phyloP scores from a whole-genome alignment of 345 rosid species.

The Salix suchowensis region DNA sequence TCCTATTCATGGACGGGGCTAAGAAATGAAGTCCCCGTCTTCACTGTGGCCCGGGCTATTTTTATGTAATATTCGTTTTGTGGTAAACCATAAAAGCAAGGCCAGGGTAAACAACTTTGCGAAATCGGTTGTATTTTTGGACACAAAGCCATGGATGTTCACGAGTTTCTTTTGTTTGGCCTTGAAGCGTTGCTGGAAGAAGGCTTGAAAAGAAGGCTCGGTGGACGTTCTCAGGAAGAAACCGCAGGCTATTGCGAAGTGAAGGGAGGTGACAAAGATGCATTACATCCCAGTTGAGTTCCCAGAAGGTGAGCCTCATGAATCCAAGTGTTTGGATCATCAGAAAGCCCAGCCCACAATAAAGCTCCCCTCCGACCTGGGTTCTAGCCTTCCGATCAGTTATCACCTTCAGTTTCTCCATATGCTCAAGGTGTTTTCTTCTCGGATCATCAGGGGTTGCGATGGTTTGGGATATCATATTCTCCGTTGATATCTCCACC shows the following conservation, averaged over 20 bases:
- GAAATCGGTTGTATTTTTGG: constrained; percentile 11
- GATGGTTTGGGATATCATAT: too few relatives aligned
- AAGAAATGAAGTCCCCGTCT: too few relatives aligned
- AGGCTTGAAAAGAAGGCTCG: constrained; percentile 30
- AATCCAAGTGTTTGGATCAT: constrained; percentile 21
- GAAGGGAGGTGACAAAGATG: constrained; percentile 20
- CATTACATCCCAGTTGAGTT: constrained; percentile 32
- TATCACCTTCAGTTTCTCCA: too few relatives aligned
- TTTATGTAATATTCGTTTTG: not conserved
- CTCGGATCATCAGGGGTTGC: too few relatives aligned
- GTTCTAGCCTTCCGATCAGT: too few relatives aligned
- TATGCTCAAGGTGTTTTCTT: too few relatives aligned
- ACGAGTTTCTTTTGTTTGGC: constrained; percentile 21
- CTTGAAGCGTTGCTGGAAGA: constrained; percentile 21
- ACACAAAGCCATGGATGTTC: constrained; percentile 7
- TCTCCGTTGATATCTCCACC: too few relatives aligned
- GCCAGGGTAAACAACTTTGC: constrained; percentile 10
- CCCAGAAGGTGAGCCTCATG: constrained; percentile 35
- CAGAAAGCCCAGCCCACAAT: constrained; percentile 22
- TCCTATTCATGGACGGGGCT: too few relatives aligned
- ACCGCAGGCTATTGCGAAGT: constrained; percentile 16
- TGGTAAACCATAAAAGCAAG: not conserved
- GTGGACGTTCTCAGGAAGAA: constrained; percentile 27
- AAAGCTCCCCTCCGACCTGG: not conserved
- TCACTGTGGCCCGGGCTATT: not conserved